Conservation (phyloP, 2,329 filamentous ascomycete species). For the Fusarium stilboides region DNA sequence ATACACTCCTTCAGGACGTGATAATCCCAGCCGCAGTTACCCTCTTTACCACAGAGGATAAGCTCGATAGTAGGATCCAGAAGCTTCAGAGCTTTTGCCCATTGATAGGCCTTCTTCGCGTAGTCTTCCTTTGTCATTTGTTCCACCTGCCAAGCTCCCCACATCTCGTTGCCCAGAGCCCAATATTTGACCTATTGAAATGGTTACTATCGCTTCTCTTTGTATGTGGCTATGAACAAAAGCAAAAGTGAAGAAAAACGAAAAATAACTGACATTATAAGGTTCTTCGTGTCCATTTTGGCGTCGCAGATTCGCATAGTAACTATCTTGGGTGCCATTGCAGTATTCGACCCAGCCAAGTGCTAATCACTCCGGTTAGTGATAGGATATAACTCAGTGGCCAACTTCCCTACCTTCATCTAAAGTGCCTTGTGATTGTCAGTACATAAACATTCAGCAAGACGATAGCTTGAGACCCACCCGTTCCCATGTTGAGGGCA, state of each 20-base stretch:
- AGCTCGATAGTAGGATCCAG: constrained; percentile 78
- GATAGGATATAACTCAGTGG: too few relatives aligned
- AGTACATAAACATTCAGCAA: too few relatives aligned
- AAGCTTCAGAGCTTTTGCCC: constrained; percentile 80
- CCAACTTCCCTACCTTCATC: too few relatives aligned
- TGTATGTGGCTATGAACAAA: too few relatives aligned
- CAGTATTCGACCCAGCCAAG: constrained; percentile 90
- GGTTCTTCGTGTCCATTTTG: constrained; percentile 82
- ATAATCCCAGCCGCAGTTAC: constrained; percentile 79
- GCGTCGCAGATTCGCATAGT: constrained; percentile 86
- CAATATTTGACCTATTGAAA: constrained; percentile 78
- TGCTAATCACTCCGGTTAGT: constrained; percentile 46
- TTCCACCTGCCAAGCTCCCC: constrained; percentile 78
- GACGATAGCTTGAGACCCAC: constrained; percentile 51
- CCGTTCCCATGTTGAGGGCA: constrained; percentile 86
- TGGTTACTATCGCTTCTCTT: neutral
- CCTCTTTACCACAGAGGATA: constrained; percentile 82
- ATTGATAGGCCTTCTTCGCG: constrained; percentile 77
- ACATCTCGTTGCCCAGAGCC: constrained; percentile 84
- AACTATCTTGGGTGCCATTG: constrained; percentile 81
- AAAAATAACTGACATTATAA: constrained; percentile 66
- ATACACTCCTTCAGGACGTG: constrained; percentile 80
- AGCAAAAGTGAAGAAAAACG: too few relatives aligned
- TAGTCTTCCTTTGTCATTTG: constrained; percentile 80
- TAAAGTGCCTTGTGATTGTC: too few relatives aligned